These are phyloP conservation scores for Dactylis glomerata DNA, from an alignment of 176 grass and related monocot species.

Conservation along the genomic window DNA sequence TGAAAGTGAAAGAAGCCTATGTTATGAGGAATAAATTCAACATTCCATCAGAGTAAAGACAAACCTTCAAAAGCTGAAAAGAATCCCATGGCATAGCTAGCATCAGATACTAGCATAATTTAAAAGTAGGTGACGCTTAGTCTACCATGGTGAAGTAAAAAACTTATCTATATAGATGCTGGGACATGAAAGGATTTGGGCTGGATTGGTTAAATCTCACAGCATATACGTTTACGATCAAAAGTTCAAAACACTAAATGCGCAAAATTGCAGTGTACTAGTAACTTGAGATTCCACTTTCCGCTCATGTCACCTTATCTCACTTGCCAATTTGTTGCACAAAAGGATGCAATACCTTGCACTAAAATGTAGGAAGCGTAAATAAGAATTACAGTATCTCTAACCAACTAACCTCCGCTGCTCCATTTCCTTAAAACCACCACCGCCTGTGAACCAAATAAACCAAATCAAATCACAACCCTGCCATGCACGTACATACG, in stretches of 20 bases:
- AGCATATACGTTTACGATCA: neutral
- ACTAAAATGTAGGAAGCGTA: neutral
- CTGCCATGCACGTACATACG: neutral
- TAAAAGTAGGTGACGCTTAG: neutral
- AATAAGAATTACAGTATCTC: neutral
- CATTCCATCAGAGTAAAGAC: neutral
- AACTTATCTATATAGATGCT: neutral
- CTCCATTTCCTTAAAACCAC: slow-evolving; percentile 81
- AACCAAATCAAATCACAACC: slow-evolving; percentile 14
- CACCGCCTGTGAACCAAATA: slow-evolving; percentile 47
- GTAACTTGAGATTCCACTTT: neutral
- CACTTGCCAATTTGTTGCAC: neutral
- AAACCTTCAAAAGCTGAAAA: neutral
- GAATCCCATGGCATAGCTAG: neutral
- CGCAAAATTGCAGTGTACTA: neutral
- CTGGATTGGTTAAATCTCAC: neutral
- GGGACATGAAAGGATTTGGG: neutral
- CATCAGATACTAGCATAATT: neutral
- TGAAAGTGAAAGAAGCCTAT: slow-evolving; percentile 8
- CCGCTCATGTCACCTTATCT: neutral
- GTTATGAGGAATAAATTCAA: neutral
- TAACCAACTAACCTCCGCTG: slow-evolving; percentile 32
- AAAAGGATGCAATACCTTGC: neutral
- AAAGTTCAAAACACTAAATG: neutral
- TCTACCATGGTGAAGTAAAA: neutral